Conservation (phyloP, 352 stramenopile species). For the Aphanomyces stellatus region DNA sequence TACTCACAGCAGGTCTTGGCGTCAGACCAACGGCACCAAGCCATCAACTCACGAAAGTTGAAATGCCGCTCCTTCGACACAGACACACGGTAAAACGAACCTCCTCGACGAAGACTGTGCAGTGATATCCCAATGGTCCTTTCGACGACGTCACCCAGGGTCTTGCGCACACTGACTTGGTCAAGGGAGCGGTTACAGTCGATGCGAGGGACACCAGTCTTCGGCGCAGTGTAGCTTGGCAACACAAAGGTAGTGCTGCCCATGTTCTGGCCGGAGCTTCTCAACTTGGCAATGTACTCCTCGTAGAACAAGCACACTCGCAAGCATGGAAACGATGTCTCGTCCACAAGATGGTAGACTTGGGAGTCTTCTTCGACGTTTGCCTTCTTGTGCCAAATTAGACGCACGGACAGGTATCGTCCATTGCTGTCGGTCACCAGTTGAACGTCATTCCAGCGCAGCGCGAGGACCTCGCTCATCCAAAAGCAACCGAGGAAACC, state of each 20-base stretch:
- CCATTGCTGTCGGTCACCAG: not conserved
- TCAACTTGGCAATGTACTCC: not conserved
- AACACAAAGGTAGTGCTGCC: not conserved
- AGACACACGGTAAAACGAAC: not conserved
- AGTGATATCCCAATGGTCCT: not conserved
- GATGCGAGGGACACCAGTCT: not conserved
- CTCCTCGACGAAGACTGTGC: not conserved
- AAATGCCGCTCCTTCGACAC: not conserved
- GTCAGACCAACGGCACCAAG: conserved; percentile 3
- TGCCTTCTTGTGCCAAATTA: not conserved
- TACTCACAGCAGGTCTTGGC: not conserved
- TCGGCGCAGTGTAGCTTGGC: not conserved
- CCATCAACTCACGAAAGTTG: not conserved
- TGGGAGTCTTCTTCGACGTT: not conserved
- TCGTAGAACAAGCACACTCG: not conserved
- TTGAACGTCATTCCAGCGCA: not conserved
- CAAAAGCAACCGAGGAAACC: not conserved
- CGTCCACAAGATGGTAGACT: not conserved
- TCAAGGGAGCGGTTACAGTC: not conserved
- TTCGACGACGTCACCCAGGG: not conserved
- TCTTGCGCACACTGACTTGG: not conserved
- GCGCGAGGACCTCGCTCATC: not conserved
- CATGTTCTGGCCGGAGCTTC: not conserved
- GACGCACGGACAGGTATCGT: not conserved
- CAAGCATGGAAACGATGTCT: not conserved